Percentiles rank a stretch among this genome's conserved stretches.
phyloP scores from a whole-genome alignment of 2,329 filamentous ascomycete species.

The Eutypella sp. region DNA sequence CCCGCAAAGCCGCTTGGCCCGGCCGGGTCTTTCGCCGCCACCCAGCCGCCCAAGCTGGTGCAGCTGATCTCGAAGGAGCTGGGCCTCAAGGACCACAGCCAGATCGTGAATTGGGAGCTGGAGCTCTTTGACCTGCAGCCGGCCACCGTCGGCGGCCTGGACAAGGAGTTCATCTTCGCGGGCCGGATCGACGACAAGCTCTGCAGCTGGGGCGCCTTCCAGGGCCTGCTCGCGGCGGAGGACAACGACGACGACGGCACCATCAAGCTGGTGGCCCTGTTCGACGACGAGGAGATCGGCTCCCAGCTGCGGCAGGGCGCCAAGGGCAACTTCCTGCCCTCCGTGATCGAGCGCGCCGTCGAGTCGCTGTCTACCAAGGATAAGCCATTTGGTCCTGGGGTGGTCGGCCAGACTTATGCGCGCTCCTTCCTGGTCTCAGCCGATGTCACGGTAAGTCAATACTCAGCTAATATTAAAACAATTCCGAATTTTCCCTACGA shows the following conservation, averaged over 20 bases:
- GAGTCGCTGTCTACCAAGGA: conserved; percentile 51
- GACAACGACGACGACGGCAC: conserved; percentile 55
- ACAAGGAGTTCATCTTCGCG: conserved; percentile 91
- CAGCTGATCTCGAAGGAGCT: conserved; percentile 75
- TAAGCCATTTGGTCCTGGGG: conserved; percentile 47
- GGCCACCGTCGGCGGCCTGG: conserved; percentile 75
- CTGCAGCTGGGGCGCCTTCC: conserved; percentile 87
- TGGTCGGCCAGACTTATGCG: conserved; percentile 79
- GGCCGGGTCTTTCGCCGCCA: conserved; percentile 68
- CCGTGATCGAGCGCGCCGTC: conserved; percentile 73
- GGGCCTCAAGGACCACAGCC: conserved; percentile 64
- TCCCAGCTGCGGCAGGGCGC: conserved; percentile 87
- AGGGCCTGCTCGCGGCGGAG: conserved; percentile 69
- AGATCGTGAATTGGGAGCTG: conserved; percentile 92
- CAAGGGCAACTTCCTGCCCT: conserved; percentile 79
- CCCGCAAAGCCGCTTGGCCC: conserved; percentile 49
- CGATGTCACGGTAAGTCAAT: conserved; percentile 62
- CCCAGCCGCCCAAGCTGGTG: conserved; percentile 81
- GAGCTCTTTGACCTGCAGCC: conserved; percentile 91
- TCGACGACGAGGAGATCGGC: conserved; percentile 96
- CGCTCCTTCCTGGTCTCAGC: conserved; percentile 89
- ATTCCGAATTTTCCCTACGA: no score
- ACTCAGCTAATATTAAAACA: no score
- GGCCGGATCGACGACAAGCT: conserved; percentile 97
- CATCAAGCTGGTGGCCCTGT: conserved; percentile 88